Conservation (phyloP, 768 basidiomycete species). For the Leucocoprinus birnbaumii region DNA sequence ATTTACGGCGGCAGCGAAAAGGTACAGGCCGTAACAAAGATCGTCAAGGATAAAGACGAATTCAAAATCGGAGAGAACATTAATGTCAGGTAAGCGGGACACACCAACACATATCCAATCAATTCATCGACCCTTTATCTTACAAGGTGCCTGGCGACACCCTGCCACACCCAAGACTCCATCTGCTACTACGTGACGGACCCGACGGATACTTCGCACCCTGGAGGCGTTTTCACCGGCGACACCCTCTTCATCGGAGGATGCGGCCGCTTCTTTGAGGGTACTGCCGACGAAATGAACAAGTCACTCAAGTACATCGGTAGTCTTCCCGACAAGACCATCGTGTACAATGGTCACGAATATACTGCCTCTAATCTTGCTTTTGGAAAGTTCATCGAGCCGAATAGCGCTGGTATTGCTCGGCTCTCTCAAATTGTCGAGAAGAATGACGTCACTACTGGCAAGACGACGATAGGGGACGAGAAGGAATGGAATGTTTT, state of each 20-base stretch:
- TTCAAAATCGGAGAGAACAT: conserved; percentile 71
- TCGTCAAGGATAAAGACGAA: conserved; percentile 80
- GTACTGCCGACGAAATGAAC: conserved; percentile 78
- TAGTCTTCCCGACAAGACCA: conserved; percentile 73
- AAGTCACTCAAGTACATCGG: conserved; percentile 67
- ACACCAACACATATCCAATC: conserved; percentile 6
- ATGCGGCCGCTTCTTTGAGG: conserved; percentile 95
- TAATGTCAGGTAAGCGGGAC: conserved; percentile 47
- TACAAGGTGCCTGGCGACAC: conserved; percentile 75
- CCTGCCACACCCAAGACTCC: conserved; percentile 96
- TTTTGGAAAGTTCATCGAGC: conserved; percentile 67
- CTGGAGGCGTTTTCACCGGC: conserved; percentile 89
- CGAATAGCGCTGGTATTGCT: conserved; percentile 53
- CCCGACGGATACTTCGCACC: conserved; percentile 40
- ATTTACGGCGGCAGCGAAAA: conserved; percentile 83
- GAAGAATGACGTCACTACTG: conserved; percentile 65
- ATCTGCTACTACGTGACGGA: conserved; percentile 85
- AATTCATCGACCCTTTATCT: not conserved
- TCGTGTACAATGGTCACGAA: conserved; percentile 90
- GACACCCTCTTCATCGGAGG: conserved; percentile 90
- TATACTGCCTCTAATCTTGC: conserved; percentile 76
- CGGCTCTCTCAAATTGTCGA: conserved; percentile 57
- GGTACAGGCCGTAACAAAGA: conserved; percentile 61
- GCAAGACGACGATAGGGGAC: conserved; percentile 85
- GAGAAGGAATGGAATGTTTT: conserved; percentile 97